These are phyloP conservation scores for Pseudogymnoascus sp. DNA, from an alignment of 2,329 filamentous ascomycete genomes.

Conservation along the genomic window DNA sequence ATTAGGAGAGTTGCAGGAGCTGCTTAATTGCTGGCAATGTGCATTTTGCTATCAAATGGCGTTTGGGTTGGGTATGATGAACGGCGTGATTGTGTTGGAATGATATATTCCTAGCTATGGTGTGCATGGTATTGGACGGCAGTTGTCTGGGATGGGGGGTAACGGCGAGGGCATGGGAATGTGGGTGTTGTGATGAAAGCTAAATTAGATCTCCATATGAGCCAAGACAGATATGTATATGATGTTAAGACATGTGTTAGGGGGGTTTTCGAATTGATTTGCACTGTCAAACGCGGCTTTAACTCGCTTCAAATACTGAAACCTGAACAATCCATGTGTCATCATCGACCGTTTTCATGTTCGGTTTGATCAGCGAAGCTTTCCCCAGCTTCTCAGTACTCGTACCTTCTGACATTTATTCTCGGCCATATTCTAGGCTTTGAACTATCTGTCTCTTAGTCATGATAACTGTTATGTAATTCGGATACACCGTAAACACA, in stretches of 20 bases:
- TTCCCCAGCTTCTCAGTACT: not conserved
- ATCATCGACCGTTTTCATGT: not conserved
- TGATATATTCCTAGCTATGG: constrained; percentile 1
- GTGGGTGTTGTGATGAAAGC: not conserved
- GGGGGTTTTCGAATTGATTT: not conserved
- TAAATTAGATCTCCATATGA: not conserved
- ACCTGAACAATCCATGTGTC: not conserved
- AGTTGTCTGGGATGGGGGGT: not conserved
- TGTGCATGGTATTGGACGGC: constrained; percentile 1
- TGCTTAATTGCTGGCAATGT: constrained; percentile 21
- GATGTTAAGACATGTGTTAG: not conserved
- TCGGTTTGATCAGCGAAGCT: constrained; percentile 3
- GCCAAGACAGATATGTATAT: constrained; percentile 2
- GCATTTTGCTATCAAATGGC: not conserved
- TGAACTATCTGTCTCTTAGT: not conserved
- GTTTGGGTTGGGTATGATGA: constrained; percentile 3
- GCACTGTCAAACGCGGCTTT: not conserved
- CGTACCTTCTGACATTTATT: not conserved
- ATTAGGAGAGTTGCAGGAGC: constrained; percentile 65
- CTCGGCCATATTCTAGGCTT: not conserved
- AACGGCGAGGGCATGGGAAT: not conserved
- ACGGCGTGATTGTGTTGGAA: constrained; percentile 1
- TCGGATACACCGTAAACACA: not conserved
- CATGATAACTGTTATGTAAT: not conserved
- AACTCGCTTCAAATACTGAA: not conserved